Evolutionary conservation across 2,329 filamentous ascomycete genomes (phyloP).

Genomic region (Nemania sp.): DNA sequence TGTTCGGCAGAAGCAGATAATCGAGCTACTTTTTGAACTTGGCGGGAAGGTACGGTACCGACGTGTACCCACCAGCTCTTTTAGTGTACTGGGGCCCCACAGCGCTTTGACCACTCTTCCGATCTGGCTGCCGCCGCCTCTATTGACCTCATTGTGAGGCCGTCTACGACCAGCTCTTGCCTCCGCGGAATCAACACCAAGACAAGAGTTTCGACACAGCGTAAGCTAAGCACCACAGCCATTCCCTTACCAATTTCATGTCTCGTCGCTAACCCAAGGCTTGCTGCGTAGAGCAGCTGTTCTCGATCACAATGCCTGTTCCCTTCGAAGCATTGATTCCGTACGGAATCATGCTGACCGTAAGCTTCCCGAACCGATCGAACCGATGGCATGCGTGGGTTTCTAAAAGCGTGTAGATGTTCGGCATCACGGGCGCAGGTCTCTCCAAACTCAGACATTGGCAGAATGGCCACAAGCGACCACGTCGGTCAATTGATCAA

Average conservation of each 20-base stretch:
- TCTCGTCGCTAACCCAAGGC: background rate
- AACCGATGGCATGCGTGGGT: constrained; percentile 8
- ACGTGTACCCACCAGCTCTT: background rate
- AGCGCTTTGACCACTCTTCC: constrained; percentile 15
- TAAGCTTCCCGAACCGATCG: constrained; percentile 43
- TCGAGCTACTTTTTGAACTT: too few relatives aligned
- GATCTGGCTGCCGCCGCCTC: background rate
- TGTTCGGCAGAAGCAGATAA: too few relatives aligned
- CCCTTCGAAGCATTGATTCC: constrained; percentile 67
- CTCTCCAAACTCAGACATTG: constrained; percentile 59
- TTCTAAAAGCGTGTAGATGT: constrained; percentile 56
- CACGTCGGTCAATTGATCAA: constrained; percentile 62
- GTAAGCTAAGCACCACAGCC: background rate
- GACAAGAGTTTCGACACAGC: too few relatives aligned
- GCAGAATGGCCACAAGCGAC: constrained; percentile 64
- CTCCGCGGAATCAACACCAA: constrained; percentile 2
- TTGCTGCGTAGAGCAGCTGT: constrained; percentile 7
- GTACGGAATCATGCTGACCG: constrained; percentile 65
- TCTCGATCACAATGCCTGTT: constrained; percentile 56
- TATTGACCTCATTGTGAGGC: background rate
- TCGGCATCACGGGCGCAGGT: constrained; percentile 61
- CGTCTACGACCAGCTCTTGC: constrained; percentile 7
- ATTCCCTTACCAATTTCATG: background rate
- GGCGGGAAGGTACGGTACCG: background rate
- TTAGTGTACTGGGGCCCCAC: too few relatives aligned